Conservation (phyloP, 768 basidiomycete genomes). For the Pleurotus giganteus region DNA sequence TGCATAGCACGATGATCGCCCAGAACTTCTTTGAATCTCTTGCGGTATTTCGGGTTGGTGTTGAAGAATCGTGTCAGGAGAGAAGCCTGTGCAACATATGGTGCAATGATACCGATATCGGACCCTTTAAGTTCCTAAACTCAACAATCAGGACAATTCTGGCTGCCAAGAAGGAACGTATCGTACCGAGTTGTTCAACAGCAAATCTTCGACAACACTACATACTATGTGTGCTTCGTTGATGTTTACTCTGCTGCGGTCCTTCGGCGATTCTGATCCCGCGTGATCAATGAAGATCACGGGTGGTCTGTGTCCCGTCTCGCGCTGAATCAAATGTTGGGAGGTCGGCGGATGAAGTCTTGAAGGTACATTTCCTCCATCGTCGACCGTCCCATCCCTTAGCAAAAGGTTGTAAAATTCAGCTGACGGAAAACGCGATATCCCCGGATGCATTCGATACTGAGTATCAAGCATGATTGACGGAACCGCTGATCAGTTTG, state of each 20-base stretch:
- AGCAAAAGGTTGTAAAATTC: slow-evolving; percentile 79
- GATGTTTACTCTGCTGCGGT: slow-evolving; percentile 74
- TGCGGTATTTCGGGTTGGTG: slow-evolving; percentile 46
- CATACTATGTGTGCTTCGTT: slow-evolving; percentile 78
- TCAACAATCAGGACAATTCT: neutral
- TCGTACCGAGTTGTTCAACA: slow-evolving; percentile 71
- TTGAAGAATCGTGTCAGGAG: slow-evolving; percentile 68
- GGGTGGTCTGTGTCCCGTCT: slow-evolving; percentile 45
- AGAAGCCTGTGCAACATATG: slow-evolving; percentile 85
- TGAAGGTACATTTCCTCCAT: slow-evolving; percentile 41
- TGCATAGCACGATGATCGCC: slow-evolving; percentile 68
- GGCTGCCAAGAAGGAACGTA: neutral
- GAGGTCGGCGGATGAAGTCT: slow-evolving; percentile 63
- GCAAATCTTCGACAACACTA: slow-evolving; percentile 78
- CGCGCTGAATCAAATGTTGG: slow-evolving; percentile 41
- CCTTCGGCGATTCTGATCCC: slow-evolving; percentile 62
- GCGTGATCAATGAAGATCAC: slow-evolving; percentile 84
- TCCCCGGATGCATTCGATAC: slow-evolving; percentile 93
- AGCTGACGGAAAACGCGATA: slow-evolving; percentile 81
- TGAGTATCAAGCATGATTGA: slow-evolving; percentile 93
- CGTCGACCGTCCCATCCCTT: slow-evolving; percentile 73
- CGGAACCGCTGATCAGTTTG: slow-evolving; percentile 57
- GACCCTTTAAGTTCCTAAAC: slow-evolving; percentile 58
- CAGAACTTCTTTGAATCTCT: slow-evolving; percentile 56
- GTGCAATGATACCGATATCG: slow-evolving; percentile 91